Conservation (phyloP, 768 basidiomycete genomes). For the Lactifluus echinatus region DNA sequence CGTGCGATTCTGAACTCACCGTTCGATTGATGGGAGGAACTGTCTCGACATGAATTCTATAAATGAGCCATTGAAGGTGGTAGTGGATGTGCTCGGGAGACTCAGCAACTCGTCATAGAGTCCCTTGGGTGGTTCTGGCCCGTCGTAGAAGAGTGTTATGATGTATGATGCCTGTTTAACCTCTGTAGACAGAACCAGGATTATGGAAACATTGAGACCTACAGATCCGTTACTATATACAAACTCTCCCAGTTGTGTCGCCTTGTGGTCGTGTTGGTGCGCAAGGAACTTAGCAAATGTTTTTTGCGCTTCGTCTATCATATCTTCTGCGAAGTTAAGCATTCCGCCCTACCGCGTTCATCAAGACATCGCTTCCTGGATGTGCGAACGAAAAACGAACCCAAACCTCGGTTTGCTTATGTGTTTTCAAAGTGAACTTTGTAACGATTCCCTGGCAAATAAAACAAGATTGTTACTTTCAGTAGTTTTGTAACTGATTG, state of each 20-base stretch:
- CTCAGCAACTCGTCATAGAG: slow-evolving; percentile 7
- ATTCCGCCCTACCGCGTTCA: background rate
- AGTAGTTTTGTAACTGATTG: background rate
- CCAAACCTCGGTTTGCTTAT: slow-evolving; percentile 13
- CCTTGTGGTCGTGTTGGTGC: background rate
- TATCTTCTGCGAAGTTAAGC: background rate
- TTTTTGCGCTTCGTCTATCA: background rate
- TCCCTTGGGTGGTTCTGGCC: background rate
- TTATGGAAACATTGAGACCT: background rate
- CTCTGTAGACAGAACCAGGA: too few species aligned
- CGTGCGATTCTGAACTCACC: background rate
- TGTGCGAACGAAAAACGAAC: background rate
- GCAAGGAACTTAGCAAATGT: background rate
- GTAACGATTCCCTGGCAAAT: slow-evolving; percentile 13
- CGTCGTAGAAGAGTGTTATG: slow-evolving; percentile 4
- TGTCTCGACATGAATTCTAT: background rate
- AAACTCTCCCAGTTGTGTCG: background rate
- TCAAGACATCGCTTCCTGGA: too few species aligned
- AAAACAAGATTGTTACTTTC: background rate
- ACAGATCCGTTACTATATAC: background rate
- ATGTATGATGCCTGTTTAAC: background rate
- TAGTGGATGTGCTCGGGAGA: background rate
- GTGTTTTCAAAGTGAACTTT: slow-evolving; percentile 6
- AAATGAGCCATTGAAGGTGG: background rate
- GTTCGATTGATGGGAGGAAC: background rate